phyloP scores from a whole-genome alignment of 208 protist species.

The Acanthamoeba rhysodes region DNA sequence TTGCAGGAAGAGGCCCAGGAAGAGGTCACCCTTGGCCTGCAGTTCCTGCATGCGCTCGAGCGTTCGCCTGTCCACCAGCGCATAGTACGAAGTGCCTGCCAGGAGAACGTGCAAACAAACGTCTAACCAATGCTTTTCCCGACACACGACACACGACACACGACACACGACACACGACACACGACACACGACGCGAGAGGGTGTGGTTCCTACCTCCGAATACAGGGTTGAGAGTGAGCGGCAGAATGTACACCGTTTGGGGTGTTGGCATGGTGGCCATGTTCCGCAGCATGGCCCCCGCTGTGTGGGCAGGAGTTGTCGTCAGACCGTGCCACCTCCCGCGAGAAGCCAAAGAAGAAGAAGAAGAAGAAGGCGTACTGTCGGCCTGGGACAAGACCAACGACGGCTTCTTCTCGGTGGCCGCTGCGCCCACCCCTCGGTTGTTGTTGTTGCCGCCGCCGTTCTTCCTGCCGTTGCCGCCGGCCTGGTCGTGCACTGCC shows the following conservation, averaged over 20 bases:
- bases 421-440: neutral
- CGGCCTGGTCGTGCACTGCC: neutral
- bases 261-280: conserved; percentile 58
- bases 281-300: conserved; percentile 14
- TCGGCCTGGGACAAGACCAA: conserved; percentile 28
- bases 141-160: neutral
- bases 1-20: conserved; percentile 61
- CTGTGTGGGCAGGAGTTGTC: neutral
- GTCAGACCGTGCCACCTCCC: too few species aligned
- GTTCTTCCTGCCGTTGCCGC: neutral
- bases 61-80: conserved; percentile 34
- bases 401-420: conserved; percentile 6
- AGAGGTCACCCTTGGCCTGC: neutral
- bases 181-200: neutral
- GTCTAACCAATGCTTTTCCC: too few species aligned
- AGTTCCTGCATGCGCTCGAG: conserved; percentile 35
- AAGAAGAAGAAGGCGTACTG: neutral
- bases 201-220: neutral
- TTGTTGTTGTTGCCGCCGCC: conserved; percentile 9
- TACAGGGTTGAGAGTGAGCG: conserved; percentile 40
- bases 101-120: neutral
- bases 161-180: neutral
- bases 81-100: conserved; percentile 49
- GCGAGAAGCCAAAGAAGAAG: neutral
- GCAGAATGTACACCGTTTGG: conserved; percentile 19